Conservation (phyloP, 2,329 filamentous ascomycete genomes). For the Escovopsis sp. region DNA sequence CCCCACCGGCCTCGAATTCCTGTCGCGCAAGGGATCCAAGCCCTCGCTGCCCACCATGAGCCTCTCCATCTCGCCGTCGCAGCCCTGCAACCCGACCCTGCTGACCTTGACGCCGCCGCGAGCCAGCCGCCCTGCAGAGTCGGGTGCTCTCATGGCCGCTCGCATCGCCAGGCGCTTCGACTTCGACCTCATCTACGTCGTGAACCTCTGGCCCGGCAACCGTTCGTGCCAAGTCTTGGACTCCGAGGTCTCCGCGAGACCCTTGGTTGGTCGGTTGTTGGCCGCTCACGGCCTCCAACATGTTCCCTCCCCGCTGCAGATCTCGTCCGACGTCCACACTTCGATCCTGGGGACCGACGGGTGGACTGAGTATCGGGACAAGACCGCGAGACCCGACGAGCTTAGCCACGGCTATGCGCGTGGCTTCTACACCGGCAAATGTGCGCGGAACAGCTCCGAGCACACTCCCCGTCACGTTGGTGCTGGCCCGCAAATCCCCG, state of each 20-base stretch:
- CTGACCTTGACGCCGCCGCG: slow-evolving; percentile 32
- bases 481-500: slow-evolving; percentile 1
- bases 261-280: slow-evolving; percentile 34
- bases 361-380: slow-evolving; percentile 39
- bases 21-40: slow-evolving; percentile 4
- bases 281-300: slow-evolving; percentile 39
- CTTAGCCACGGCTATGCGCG: slow-evolving; percentile 38
- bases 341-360: slow-evolving; percentile 33
- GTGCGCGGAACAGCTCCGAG: slow-evolving; percentile 14
- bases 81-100: slow-evolving; percentile 17
- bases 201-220: slow-evolving; percentile 39
- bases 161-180: slow-evolving; percentile 40
- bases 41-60: slow-evolving; percentile 9
- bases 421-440: slow-evolving; percentile 34
- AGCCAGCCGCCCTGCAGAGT: slow-evolving; percentile 27
- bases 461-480: background rate
- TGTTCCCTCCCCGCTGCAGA: slow-evolving; percentile 36
- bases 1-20: background rate
- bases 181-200: slow-evolving; percentile 44
- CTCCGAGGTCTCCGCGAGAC: slow-evolving; percentile 7
- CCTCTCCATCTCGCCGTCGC: slow-evolving; percentile 11
- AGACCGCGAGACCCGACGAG: slow-evolving; percentile 26
- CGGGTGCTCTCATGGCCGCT: slow-evolving; percentile 39
- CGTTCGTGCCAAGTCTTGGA: slow-evolving; percentile 5
- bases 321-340: slow-evolving; percentile 33